These are phyloP conservation scores for Aureobasidium namibiae DNA, from an alignment of 2,329 filamentous ascomycete genomes.

Conservation along the genomic window DNA sequence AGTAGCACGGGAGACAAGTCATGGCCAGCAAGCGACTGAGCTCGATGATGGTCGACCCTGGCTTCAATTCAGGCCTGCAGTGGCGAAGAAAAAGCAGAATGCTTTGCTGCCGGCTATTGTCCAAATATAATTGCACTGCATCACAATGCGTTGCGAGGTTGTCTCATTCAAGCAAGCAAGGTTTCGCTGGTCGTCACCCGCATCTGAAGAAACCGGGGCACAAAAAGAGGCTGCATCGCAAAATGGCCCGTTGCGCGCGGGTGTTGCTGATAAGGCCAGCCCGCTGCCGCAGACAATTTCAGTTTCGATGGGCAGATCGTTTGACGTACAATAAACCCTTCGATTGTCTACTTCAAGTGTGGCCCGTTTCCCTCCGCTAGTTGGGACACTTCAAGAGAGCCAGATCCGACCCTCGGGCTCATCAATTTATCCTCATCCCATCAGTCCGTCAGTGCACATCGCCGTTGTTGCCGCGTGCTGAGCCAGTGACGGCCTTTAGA, in stretches of 20 bases:
- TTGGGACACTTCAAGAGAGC: conserved; percentile 6
- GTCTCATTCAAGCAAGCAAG: not conserved
- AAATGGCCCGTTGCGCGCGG: conserved; percentile 3
- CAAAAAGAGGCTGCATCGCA: conserved; percentile 6
- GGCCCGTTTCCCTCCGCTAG: conserved; percentile 15
- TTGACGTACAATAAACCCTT: conserved; percentile 17
- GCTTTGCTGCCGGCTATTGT: not conserved
- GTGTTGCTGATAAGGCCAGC: conserved; percentile 9
- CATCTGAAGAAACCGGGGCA: not conserved
- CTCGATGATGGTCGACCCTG: not conserved
- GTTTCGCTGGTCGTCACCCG: not conserved
- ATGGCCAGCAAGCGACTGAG: not conserved
- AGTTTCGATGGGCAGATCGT: conserved; percentile 16
- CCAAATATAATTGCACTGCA: not conserved
- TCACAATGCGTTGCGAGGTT: not conserved
- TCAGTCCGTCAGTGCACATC: conserved; percentile 13
- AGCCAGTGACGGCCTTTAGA: conserved; percentile 9
- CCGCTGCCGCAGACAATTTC: not conserved
- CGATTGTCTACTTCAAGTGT: not conserved
- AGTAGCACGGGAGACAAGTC: not conserved
- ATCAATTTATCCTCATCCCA: conserved; percentile 10
- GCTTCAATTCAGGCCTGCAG: not conserved
- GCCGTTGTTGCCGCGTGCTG: conserved; percentile 12
- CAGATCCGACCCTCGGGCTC: conserved; percentile 9
- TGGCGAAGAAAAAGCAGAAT: not conserved